Base-by-base conservation (phyloP, 2,329 filamentous ascomycete genomes). In the Pseudogymnoascus sp. region DNA sequence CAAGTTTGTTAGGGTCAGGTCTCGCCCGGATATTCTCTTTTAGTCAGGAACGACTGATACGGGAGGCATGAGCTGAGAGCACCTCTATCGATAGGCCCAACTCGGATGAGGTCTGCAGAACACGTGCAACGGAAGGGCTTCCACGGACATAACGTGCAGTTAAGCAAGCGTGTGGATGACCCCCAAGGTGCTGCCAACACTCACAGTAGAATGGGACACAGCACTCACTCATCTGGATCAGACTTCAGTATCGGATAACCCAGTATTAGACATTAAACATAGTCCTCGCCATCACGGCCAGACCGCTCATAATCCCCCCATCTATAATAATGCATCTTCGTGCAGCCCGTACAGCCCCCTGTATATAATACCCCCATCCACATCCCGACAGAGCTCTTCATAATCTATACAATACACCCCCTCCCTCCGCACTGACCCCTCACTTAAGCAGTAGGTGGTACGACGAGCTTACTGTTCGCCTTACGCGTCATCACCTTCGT, bases 401-500 rank as follows among this genome's bases (percentile, higher is more conserved):
- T 57, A 57, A 57, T 57, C 51, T 57, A 57, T 57, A 57, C 51
- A 57, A 57, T 57, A 57, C 51, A 18, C 51, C 8, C 40, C 10
- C 18, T 23, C 18, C 26, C 18, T 23, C 18, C 26, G 14, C 26
- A 57, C 51, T 11, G 8, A 3, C 51, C n/a, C 59, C 10, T 40
- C 11, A 26, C 7, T 42, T 61, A 77, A 65, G 71, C 71, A 66
- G 72, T 73, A 66, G 75, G 68, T 10, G 76, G 74, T 37, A 79
- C 62, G 21, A 66, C 67, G 23, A 73, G 71, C 69, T 79, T 79
- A 66, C 76, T 78, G 71, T 79, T 85, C 29, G 79, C 76, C 74
- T 86, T 87, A 66, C 83, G 80, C 18, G 83, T 85, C 82, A 99
- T 86, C 66, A 97, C 86, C 78, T 96, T 97, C 61, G 93, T 96